Conservation (phyloP, 495 filamentous ascomycete species). For the Aspergillus baeticus region DNA sequence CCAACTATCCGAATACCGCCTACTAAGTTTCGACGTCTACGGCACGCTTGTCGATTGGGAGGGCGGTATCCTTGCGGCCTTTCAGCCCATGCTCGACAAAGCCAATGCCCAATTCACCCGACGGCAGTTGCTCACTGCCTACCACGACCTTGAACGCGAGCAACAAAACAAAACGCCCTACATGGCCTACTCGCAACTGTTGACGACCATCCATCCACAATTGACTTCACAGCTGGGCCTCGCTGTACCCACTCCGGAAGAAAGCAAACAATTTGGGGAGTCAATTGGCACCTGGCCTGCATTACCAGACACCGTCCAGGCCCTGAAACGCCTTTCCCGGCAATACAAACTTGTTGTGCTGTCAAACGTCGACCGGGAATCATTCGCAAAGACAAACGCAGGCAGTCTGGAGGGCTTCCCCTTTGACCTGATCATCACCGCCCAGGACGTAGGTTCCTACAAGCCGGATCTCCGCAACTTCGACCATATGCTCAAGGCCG, state of each 20-base stretch:
- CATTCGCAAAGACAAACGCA: conserved; percentile 53
- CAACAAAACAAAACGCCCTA: conserved; percentile 50
- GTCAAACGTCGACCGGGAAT: conserved; percentile 67
- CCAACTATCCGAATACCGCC: conserved; percentile 24
- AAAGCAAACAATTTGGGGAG: conserved; percentile 44
- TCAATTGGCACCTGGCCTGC: conserved; percentile 60
- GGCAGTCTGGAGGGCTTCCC: conserved; percentile 46
- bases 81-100: conserved; percentile 41
- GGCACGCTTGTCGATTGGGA: conserved; percentile 84
- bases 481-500: conserved; percentile 56
- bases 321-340: conserved; percentile 51
- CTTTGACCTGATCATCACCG: conserved; percentile 75
- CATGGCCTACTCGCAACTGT: conserved; percentile 56
- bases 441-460: conserved; percentile 72
- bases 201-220: conserved; percentile 46
- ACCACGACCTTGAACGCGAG: conserved; percentile 39
- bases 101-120: conserved; percentile 41
- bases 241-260: conserved; percentile 26
- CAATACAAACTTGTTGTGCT: conserved; percentile 70
- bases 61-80: conserved; percentile 35
- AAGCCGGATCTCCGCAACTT: conserved; percentile 72
- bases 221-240: conserved; percentile 44
- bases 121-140: conserved; percentile 36
- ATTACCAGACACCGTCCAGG: conserved; percentile 64
- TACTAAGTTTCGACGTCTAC: conserved; percentile 78